These are phyloP conservation scores for Neocatenulostroma microsporum DNA, from an alignment of 2,329 filamentous ascomycete genomes.

Conservation along the genomic window DNA sequence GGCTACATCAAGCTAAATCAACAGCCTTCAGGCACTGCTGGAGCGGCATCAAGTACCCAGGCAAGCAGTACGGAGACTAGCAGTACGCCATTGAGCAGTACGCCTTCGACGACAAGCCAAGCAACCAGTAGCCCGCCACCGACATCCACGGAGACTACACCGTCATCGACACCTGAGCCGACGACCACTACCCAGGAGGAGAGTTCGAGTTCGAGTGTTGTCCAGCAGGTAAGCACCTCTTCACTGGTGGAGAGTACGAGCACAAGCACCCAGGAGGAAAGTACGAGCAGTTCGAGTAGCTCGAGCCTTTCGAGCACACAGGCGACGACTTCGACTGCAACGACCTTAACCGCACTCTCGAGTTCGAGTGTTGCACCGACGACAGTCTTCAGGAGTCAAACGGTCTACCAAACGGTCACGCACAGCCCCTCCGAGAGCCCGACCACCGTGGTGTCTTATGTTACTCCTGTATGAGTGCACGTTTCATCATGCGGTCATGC, in stretches of 20 bases:
- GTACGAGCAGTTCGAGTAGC: too few relatives aligned
- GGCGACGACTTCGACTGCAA: constrained; percentile 10
- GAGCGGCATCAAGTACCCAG: constrained; percentile 20
- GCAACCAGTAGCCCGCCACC: too few relatives aligned
- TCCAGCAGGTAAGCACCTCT: constrained; percentile 9
- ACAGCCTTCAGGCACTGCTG: constrained; percentile 52
- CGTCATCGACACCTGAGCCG: too few relatives aligned
- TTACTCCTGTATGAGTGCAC: constrained; percentile 24
- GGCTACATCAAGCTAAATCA: constrained; percentile 56
- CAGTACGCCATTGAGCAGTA: neutral
- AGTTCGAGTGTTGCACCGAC: too few relatives aligned
- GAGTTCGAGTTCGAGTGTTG: too few relatives aligned
- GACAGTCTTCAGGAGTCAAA: constrained; percentile 17
- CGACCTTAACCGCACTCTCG: constrained; percentile 14
- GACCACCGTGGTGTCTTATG: constrained; percentile 21
- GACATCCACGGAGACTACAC: too few relatives aligned
- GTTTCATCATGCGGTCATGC: constrained; percentile 17
- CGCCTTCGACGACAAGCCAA: neutral
- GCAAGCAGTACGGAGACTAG: constrained; percentile 18
- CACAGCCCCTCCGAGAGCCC: constrained; percentile 15
- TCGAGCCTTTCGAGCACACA: too few relatives aligned
- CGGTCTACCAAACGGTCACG: constrained; percentile 19
- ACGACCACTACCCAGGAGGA: too few relatives aligned
- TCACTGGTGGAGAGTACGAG: too few relatives aligned
- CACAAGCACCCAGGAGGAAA: too few relatives aligned